Evolutionary conservation across 2,329 filamentous ascomycete genomes (phyloP).

Genomic region (Trichophyton verrucosum): DNA sequence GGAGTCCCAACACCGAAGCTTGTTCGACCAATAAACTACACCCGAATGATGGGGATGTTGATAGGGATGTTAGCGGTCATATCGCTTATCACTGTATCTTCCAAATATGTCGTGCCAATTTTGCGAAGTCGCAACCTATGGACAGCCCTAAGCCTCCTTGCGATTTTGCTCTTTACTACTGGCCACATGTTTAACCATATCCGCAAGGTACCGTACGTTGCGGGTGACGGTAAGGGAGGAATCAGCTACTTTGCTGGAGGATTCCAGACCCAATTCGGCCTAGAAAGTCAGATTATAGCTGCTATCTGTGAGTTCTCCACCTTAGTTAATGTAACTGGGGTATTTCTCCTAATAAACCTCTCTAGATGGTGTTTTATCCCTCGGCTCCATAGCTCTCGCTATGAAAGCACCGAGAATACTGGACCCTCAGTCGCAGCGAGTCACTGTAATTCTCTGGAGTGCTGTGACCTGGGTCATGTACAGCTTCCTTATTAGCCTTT

Average conservation of each 20-base stretch:
- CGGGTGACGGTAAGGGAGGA: constrained; percentile 70
- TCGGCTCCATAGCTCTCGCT: constrained; percentile 80
- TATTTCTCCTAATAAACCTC: constrained; percentile 6
- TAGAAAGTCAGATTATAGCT: constrained; percentile 92
- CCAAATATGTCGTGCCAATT: constrained; percentile 67
- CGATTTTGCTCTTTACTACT: constrained; percentile 82
- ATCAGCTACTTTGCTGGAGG: constrained; percentile 82
- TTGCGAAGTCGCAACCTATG: constrained; percentile 86
- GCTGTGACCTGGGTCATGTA: constrained; percentile 69
- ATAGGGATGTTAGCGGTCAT: constrained; percentile 57
- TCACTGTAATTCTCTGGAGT: constrained; percentile 70
- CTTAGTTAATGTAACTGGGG: too few species aligned
- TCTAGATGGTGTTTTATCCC: constrained; percentile 65
- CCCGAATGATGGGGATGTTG: constrained; percentile 55
- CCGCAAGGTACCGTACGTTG: constrained; percentile 84
- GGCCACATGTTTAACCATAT: constrained; percentile 99
- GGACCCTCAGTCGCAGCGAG: constrained; percentile 63
- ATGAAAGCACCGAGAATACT: constrained; percentile 84
- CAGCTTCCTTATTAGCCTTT: constrained; percentile 86
- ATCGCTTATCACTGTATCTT: constrained; percentile 58
- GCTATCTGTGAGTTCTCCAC: constrained; percentile 63
- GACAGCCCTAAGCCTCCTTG: constrained; percentile 79
- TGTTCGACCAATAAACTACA: constrained; percentile 75
- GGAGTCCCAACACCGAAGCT: constrained; percentile 65
- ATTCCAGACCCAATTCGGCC: constrained; percentile 84